phyloP scores from a whole-genome alignment of 352 stramenopile genomes.

The Phytophthora colocasiae region DNA sequence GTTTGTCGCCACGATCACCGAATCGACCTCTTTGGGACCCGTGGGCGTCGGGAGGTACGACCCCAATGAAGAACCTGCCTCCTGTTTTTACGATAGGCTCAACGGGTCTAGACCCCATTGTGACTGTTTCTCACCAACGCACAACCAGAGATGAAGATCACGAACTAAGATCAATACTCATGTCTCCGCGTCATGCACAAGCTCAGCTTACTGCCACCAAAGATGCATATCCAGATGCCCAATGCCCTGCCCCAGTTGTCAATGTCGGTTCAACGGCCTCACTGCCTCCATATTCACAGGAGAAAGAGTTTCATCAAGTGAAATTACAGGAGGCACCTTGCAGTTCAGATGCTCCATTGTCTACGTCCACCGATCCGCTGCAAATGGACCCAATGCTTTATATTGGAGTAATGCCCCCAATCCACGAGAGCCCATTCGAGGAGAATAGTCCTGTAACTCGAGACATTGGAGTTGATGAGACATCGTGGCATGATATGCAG shows the following conservation, averaged over 20 bases:
- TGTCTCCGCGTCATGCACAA: constrained; percentile 20
- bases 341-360: neutral
- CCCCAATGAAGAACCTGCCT: constrained; percentile 35
- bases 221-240: neutral
- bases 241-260: constrained; percentile 3
- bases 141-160: constrained; percentile 14
- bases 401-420: constrained; percentile 24
- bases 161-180: constrained; percentile 35
- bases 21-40: constrained; percentile 44
- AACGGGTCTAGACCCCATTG: constrained; percentile 14
- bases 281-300: neutral
- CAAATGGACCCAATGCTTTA: constrained; percentile 11
- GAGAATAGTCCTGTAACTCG: neutral
- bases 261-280: constrained; percentile 17
- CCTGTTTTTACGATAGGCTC: constrained; percentile 32
- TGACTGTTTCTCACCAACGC: constrained; percentile 1
- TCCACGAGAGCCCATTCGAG: constrained; percentile 20
- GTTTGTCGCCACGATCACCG: constrained; percentile 23
- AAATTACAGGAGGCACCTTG: constrained; percentile 1
- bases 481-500: constrained; percentile 7
- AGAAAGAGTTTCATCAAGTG: constrained; percentile 3
- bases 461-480: neutral
- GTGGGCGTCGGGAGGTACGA: constrained; percentile 40
- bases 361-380: neutral
- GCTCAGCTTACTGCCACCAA: neutral